phyloP scores from a whole-genome alignment of 2,329 filamentous ascomycete genomes.

The Achaetomium macrosporum region DNA sequence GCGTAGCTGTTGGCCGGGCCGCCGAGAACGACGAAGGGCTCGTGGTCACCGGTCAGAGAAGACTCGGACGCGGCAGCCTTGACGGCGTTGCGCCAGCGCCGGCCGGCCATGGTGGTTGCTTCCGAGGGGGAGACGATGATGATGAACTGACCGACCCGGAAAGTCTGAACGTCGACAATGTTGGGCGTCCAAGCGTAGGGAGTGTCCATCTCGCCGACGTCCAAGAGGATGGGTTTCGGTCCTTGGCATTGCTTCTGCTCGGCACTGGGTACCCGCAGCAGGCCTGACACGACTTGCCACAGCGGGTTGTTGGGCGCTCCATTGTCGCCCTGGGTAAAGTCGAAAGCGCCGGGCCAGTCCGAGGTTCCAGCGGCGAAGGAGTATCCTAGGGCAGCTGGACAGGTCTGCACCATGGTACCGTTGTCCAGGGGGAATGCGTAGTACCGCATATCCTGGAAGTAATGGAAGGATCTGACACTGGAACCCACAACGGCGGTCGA shows the following conservation, averaged over 20 bases:
- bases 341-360: constrained; percentile 81
- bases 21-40: constrained; percentile 71
- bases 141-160: constrained; percentile 77
- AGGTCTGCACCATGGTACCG: constrained; percentile 65
- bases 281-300: constrained; percentile 67
- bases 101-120: constrained; percentile 84
- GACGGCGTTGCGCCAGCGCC: constrained; percentile 74
- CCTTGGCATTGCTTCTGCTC: constrained; percentile 69
- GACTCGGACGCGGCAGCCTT: constrained; percentile 41
- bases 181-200: constrained; percentile 87
- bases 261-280: constrained; percentile 62
- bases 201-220: constrained; percentile 67
- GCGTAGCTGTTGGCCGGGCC: constrained; percentile 86
- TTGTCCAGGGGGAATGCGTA: constrained; percentile 69
- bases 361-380: constrained; percentile 87
- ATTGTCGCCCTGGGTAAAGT: constrained; percentile 80
- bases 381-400: constrained; percentile 79
- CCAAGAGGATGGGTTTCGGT: constrained; percentile 78
- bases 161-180: constrained; percentile 77
- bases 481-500: constrained; percentile 53
- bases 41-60: constrained; percentile 34
- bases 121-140: constrained; percentile 84
- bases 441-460: constrained; percentile 70
- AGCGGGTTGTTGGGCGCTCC: constrained; percentile 67
- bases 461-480: constrained; percentile 71